Evolutionary conservation across 2,329 filamentous ascomycete genomes (phyloP), one percentile per base, ranked within the genome.

Genomic region (Talaromyces sp.): DNA sequence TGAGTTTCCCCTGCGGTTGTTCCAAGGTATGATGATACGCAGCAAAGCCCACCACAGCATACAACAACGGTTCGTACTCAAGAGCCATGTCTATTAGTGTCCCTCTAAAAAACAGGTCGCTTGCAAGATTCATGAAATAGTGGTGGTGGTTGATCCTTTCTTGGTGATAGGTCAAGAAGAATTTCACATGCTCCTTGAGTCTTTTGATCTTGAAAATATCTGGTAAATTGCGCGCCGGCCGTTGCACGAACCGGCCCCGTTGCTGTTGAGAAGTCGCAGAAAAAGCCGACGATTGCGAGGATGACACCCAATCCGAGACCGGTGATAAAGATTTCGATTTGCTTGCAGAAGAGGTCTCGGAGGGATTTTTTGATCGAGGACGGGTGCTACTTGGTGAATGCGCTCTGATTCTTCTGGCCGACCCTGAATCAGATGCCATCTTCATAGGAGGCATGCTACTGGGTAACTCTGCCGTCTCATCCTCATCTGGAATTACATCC

Each of bases 1-100:
- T 85, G 29, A 98, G 88, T 69, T 88, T 89, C 25, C 91, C 91
- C 58, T 88, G 81, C 0, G 89, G 86, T 58, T 89, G 87, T 45
- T 85, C 84, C 58, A 97, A 76, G 1, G 91, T 91, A 69, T 90
- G 85, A 70, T 96, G 92, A 73, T 97, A 98, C 0, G 93, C 91
- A 11, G 94, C 85, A 75, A 97, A 98, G 0, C 91, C 92, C 10
- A 93, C 91, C 4, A 97, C 80, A 0, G 93, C 93, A 75, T 97
- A 93, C 5, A 97, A 84, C 11, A 98, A 81, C 6, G 93, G 88
- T 67, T 97, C 91, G 74, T 93, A 89, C 75, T 86, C 85, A 58
- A 93, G 76, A 0, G 94, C 93, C 63, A 91, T 82, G 47, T 87
- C 87, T 22, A 93, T 83, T 51, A 97, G 84, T 6, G 87, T 88